phyloP scores from a whole-genome alignment of 768 basidiomycete genomes.

The Suillus subluteus region DNA sequence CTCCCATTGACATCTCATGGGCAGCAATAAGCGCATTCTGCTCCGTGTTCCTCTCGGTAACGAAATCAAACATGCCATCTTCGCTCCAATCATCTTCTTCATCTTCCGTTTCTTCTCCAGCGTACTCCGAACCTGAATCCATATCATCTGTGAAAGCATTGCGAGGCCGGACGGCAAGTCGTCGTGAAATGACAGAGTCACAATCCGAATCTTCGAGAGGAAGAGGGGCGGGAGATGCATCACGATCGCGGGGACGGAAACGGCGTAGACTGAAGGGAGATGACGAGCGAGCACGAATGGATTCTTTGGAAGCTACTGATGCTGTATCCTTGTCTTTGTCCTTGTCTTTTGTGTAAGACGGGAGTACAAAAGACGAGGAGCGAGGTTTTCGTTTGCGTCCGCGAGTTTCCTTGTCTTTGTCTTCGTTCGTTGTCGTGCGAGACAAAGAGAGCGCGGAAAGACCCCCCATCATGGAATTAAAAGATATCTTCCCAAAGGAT shows the following conservation, averaged over 20 bases:
- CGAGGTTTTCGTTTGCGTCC: conserved; percentile 54
- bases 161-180: conserved; percentile 54
- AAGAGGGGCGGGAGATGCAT: conserved; percentile 58
- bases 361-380: conserved; percentile 51
- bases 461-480: conserved; percentile 73
- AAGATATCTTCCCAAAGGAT: conserved; percentile 64
- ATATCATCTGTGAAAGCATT: conserved; percentile 63
- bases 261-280: conserved; percentile 82
- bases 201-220: conserved; percentile 60
- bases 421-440: conserved; percentile 45
- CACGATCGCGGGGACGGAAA: conserved; percentile 59
- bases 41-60: conserved; percentile 89
- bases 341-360: conserved; percentile 36
- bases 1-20: conserved; percentile 18
- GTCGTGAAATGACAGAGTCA: conserved; percentile 37
- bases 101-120: conserved; percentile 50
- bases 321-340: conserved; percentile 37
- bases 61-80: conserved; percentile 66
- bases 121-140: conserved; percentile 68
- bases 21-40: conserved; percentile 65
- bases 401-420: conserved; percentile 52
- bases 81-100: conserved; percentile 66
- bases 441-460: conserved; percentile 67
- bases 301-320: conserved; percentile 49
- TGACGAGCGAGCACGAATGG: conserved; percentile 68